A percentile compares a stretch with the other conserved stretches of the same genome.
Evolutionary conservation across 257 asterid species (phyloP).

Genomic region (Misopates orontium): DNA sequence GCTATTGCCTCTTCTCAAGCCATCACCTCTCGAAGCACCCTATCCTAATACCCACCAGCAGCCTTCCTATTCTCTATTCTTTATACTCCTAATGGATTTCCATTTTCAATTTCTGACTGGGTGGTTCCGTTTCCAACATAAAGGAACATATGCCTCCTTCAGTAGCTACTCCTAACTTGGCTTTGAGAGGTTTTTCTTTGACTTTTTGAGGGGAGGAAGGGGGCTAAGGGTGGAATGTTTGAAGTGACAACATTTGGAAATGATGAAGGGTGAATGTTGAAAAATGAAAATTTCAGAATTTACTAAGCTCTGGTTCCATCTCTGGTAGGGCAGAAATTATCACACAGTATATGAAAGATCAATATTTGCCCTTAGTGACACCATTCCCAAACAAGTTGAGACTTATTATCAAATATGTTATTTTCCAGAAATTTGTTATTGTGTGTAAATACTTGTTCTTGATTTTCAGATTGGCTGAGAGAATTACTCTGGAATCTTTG

Average conservation of each 20-base stretch:
- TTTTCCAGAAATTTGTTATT: constrained; percentile 7
- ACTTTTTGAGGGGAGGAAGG: background rate
- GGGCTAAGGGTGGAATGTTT: background rate
- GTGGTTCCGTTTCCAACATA: constrained; percentile 1
- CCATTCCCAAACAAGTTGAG: constrained; percentile 1
- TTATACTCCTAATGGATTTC: background rate
- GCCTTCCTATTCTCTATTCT: background rate
- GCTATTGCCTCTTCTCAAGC: background rate
- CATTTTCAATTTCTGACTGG: constrained; percentile 15
- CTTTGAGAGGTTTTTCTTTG: background rate
- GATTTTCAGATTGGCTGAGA: constrained; percentile 77
- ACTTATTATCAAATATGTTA: constrained; percentile 14
- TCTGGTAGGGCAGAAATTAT: constrained; percentile 19
- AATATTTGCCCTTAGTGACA: background rate
- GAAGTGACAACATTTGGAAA: background rate
- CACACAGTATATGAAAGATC: background rate
- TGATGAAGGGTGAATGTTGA: constrained; percentile 8
- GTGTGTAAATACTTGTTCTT: constrained; percentile 24
- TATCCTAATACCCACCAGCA: background rate
- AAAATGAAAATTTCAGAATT: background rate
- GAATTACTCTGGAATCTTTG: constrained; percentile 59
- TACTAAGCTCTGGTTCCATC: constrained; percentile 14
- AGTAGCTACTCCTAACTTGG: too few species aligned
- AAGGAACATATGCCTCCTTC: background rate
- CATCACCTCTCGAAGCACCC: background rate